Evolutionary conservation across 345 rosid genomes (phyloP), one percentile per base, ranked within the genome.

Genomic region (Syzygium aromaticum): DNA sequence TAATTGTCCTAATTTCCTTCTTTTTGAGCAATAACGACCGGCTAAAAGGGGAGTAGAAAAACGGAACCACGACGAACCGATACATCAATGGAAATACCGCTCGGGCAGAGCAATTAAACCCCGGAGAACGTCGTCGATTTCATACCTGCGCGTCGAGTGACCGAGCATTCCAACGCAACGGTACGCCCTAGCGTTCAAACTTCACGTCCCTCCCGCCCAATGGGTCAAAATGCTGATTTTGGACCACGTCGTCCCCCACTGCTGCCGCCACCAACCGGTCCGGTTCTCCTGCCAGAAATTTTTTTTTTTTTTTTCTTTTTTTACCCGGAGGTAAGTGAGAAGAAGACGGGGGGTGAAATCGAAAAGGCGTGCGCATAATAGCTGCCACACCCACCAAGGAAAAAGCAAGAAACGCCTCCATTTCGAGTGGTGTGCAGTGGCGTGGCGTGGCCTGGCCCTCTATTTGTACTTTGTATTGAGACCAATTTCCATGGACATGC

Each of bases 21-120:
- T 30, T 67, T 16, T 17, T 0, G 0, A 19, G 49, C 14, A 19
- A 33, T 73, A 4, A 33, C 1, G 0, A 33, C 7, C 27, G 3
- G 46, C 25, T 22, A 2, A 33, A 5, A 19, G 11, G 7, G 43
- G 8, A 33, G 19, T 33, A 30, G 1, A 7, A 73, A 73, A 33
- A 33, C 7, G 3, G 10, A 19, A 73, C 38, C 3, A 1, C 7
- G 0, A 73, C 7, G 23, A 5, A 9, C 25, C 0, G 4, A 10
- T 19, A 49, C 49, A 19, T 4, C 0, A 3, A 38, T 2, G 19
- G 80, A 33, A 19, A 33, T 38, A 38, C 12, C 38, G 17, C 3
- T 73, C 1, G 2, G 82, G 5, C 49, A 5, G 23, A 21, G 2
- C 49, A 38, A 73, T 0, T 2, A 10, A 38, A 73, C 82, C 82